Evolutionary conservation across 2,329 filamentous ascomycete genomes (phyloP).

Genomic region (Verticillium nonalfalfae): DNA sequence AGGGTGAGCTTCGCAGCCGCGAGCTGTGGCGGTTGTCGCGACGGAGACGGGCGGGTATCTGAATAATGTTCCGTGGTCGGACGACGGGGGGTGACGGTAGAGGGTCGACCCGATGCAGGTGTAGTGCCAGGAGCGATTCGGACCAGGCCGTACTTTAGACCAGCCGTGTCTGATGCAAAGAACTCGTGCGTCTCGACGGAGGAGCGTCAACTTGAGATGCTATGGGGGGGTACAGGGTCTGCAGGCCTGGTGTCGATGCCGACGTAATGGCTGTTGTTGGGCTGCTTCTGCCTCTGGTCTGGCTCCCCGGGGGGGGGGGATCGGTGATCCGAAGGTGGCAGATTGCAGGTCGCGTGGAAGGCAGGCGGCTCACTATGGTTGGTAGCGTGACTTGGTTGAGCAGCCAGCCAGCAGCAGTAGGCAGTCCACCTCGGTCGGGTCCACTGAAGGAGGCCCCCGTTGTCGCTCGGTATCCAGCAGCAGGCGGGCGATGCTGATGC

Average conservation of each 20-base stretch:
- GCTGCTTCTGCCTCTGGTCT: background rate
- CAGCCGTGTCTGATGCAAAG: background rate
- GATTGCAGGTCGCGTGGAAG: background rate
- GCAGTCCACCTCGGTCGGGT: background rate
- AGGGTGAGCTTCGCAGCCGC: background rate
- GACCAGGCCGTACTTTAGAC: background rate
- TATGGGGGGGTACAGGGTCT: background rate
- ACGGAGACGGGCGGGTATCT: background rate
- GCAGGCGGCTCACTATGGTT: background rate
- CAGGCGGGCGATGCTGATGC: background rate
- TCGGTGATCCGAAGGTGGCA: background rate
- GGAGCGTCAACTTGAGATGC: background rate
- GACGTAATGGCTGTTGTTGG: background rate
- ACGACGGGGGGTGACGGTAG: background rate
- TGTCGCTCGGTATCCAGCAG: background rate
- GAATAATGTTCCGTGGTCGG: constrained; percentile 1
- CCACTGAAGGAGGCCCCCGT: background rate
- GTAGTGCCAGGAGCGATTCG: background rate
- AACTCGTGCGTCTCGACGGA: background rate
- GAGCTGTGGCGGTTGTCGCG: background rate
- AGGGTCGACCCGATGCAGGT: background rate
- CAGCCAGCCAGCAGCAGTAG: background rate
- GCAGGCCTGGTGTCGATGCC: background rate
- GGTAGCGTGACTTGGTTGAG: background rate
- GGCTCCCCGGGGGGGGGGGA: background rate